phyloP scores from a whole-genome alignment of 2,329 filamentous ascomycete genomes.

The Neofusicoccum laricinum region DNA sequence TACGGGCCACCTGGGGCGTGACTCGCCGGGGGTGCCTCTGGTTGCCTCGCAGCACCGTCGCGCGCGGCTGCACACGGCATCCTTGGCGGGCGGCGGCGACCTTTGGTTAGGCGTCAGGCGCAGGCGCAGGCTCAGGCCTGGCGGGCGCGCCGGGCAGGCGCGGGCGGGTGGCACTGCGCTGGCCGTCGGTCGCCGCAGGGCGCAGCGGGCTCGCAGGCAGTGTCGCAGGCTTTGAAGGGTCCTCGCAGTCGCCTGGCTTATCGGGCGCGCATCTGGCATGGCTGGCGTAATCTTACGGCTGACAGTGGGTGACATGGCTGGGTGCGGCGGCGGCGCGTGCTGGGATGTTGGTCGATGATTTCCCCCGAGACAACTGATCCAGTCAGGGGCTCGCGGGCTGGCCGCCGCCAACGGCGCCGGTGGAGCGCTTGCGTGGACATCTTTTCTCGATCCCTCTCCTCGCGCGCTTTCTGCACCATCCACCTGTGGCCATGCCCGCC shows the following conservation, averaged over 20 bases:
- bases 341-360: conserved; percentile 6
- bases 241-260: neutral
- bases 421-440: conserved; percentile 15
- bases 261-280: conserved; percentile 2
- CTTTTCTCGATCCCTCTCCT: conserved; percentile 14
- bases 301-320: neutral
- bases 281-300: conserved; percentile 14
- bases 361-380: conserved; percentile 11
- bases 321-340: conserved; percentile 9
- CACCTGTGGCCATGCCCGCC: conserved; percentile 11
- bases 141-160: no score
- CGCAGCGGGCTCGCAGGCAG: neutral
- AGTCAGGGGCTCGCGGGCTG: conserved; percentile 14
- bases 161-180: neutral
- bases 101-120: no score
- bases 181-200: neutral
- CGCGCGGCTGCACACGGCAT: neutral
- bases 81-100: neutral
- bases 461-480: conserved; percentile 5
- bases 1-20: neutral
- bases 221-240: neutral
- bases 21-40: conserved; percentile 2
- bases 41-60: conserved; percentile 3
- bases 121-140: no score
- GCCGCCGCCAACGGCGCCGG: conserved; percentile 13